Evolutionary conservation across 108 stramenopile genomes (phyloP).

Genomic region (Nitzschia inconspicua): DNA sequence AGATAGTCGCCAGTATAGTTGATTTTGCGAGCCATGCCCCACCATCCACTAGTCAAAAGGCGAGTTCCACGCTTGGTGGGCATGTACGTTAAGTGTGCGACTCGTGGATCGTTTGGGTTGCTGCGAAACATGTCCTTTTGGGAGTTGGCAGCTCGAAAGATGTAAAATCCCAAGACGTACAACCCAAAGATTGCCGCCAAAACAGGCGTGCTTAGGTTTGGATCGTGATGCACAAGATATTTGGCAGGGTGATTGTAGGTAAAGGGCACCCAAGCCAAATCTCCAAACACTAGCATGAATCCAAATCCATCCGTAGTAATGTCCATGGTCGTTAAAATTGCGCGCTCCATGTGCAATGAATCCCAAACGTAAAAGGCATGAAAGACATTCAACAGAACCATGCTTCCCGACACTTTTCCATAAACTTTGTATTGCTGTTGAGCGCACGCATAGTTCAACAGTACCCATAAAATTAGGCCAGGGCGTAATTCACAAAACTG

Average conservation of each 20-base stretch:
- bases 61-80: constrained; percentile 88
- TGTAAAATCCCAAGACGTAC: constrained; percentile 76
- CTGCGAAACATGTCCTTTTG: constrained; percentile 96
- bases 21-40: constrained; percentile 98
- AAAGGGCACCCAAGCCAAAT: constrained; percentile 99
- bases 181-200: constrained; percentile 56
- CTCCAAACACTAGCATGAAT: constrained; percentile 97
- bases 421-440: constrained; percentile 72
- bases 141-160: constrained; percentile 91
- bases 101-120: constrained; percentile 70
- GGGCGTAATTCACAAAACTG: constrained; percentile 97
- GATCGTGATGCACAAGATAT: constrained; percentile 91
- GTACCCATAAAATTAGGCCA: constrained; percentile 91
- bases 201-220: constrained; percentile 43
- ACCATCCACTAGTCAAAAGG: constrained; percentile 93
- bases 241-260: constrained; percentile 92
- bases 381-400: constrained; percentile 87
- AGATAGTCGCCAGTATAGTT: constrained; percentile 99
- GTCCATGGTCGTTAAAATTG: constrained; percentile 98
- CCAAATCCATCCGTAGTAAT: constrained; percentile 99
- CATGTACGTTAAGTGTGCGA: constrained; percentile 59
- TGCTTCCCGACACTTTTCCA: constrained; percentile 82
- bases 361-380: constrained; percentile 98
- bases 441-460: constrained; percentile 82
- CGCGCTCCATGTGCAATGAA: constrained; percentile 89